Evolutionary conservation across 163 green algal genomes (phyloP), one percentile per base, ranked within the genome.

Genomic region (Prototheca cutis): DNA sequence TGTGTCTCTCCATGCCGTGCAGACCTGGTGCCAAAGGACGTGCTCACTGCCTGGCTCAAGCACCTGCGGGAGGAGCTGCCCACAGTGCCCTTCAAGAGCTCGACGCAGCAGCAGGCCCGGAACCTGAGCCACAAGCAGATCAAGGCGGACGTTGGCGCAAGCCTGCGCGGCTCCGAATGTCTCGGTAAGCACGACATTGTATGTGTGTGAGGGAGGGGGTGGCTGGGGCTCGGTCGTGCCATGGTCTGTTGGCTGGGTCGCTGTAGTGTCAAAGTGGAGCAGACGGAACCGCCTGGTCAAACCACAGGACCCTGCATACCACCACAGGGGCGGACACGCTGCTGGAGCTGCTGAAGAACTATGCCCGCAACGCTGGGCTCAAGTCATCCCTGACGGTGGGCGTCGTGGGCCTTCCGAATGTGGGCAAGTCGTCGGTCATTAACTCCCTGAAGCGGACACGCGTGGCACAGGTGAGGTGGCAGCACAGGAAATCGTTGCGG

Each of bases 331-430:
- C 76, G 1, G 90, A 97, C 59, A 91, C 84, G 23, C 83, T 99
- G 67, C 72, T 99, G 61, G 81, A 94, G 63, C 83, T 99, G 74
- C 77, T 99, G 8, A 98, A 98, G 67, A 98, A 98, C 75, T 98
- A 98, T 65, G 76, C 84, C 2, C 73, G 83, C 42, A 86, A 81
- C 30, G 45, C 65, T 4, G 75, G 79, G 30, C 56, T 90, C 27
- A 98, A 97, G 75, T 91, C 84, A 18, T 66, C 84, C 30, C 94
- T 99, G 68, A 96, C 90, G 0, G 93, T 99, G 13, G 86, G 75
- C 8, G 80, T 98, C 29, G 85, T 98, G 39, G 93, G 93, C 5
- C 80, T 98, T 61, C 93, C 93, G 7, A 99, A 99, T 66, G 93
- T 99, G 45, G 93, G 93, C 68, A 99, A 99, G 79, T 88, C 70